Evolutionary conservation across 495 filamentous ascomycete genomes (phyloP).

Genomic region (Trichoderma reesei): DNA sequence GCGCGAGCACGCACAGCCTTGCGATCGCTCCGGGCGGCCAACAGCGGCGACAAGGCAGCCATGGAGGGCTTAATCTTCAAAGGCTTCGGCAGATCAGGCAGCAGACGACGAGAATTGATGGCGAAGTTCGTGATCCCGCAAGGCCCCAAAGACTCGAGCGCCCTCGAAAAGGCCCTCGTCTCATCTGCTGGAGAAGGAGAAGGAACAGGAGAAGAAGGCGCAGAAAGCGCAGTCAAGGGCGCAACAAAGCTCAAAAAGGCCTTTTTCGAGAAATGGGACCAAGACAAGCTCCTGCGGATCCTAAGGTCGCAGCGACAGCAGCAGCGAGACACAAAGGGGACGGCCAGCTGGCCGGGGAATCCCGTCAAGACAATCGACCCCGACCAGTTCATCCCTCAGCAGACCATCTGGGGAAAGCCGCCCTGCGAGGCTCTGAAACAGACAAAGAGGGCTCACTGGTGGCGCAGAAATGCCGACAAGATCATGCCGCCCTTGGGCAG

Average conservation of each 20-base stretch:
- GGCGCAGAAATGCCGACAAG: constrained; percentile 41
- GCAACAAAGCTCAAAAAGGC: not conserved
- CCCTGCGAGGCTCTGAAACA: constrained; percentile 40
- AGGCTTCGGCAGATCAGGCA: constrained; percentile 68
- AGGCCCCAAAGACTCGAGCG: constrained; percentile 16
- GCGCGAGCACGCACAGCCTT: not conserved
- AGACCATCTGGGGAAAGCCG: constrained; percentile 55
- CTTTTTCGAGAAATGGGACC: constrained; percentile 31
- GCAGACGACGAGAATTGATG: constrained; percentile 53
- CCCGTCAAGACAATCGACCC: constrained; percentile 36
- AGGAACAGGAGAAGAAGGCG: not conserved
- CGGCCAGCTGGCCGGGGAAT: constrained; percentile 23
- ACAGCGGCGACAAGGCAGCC: constrained; percentile 47
- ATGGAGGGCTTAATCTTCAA: constrained; percentile 54
- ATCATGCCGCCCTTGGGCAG: constrained; percentile 64
- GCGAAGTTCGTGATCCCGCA: constrained; percentile 28
- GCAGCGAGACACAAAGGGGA: constrained; percentile 1
- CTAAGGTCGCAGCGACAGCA: constrained; percentile 23
- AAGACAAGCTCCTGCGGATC: constrained; percentile 24
- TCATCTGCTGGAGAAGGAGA: not conserved
- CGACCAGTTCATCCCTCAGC: constrained; percentile 39
- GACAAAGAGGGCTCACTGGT: constrained; percentile 54
- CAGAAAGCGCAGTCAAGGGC: not conserved
- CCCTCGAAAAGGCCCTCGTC: constrained; percentile 17
- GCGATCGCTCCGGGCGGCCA: constrained; percentile 28